Base-by-base conservation (phyloP, 768 basidiomycete genomes). In the Phylloporus rhodoxanthus region DNA sequence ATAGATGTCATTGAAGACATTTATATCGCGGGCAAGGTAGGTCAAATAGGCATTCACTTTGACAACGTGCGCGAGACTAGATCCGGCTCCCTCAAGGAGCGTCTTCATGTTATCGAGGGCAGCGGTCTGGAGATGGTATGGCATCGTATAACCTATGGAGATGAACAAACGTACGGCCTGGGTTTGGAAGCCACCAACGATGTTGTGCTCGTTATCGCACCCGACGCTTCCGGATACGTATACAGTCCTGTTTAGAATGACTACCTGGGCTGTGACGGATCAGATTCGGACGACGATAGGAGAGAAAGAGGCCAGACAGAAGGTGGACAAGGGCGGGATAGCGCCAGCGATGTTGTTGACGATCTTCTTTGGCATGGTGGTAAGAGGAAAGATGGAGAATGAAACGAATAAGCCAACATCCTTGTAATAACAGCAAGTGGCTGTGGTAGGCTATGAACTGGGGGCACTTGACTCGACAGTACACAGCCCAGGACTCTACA, bases 221-320 rank as follows among this genome's bases (percentile, higher is more conserved):
- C 73, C 73, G 42, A 74, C 64, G 55, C 62, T 72, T 2, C 73
- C 72, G 9, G 72, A 74, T 21, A 70, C 66, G n/a, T 73, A 74
- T 11, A 73, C 61, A 8, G 48, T 62, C 26, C 15, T 20, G 28
- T 50, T 44, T 8, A 28, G 28, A 19, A 50, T 15, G 19, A 14
- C 34, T 23, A 26, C 48, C 28, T 50, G 48, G 20, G 48, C 48
- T 50, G 32, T 38, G 28, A 5, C 5, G 6, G 21, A 26, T 48
- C 47, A 43, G 40, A 25, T 28, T n/a, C n/a, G 15, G 17, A 10
- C 11, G 1, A 36, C n/a, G 7, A 33, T 10, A 17, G n/a, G 13
- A 13, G 36, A 38, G 15, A 4, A 23, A 29, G 2, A 9, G 13
- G 42, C 28, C 43, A 5, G 8, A 50, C 48, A 50, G 11, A 13